Base-by-base conservation (phyloP, 108 stramenopile genomes). In the Fragilariopsis cylindrus region DNA sequence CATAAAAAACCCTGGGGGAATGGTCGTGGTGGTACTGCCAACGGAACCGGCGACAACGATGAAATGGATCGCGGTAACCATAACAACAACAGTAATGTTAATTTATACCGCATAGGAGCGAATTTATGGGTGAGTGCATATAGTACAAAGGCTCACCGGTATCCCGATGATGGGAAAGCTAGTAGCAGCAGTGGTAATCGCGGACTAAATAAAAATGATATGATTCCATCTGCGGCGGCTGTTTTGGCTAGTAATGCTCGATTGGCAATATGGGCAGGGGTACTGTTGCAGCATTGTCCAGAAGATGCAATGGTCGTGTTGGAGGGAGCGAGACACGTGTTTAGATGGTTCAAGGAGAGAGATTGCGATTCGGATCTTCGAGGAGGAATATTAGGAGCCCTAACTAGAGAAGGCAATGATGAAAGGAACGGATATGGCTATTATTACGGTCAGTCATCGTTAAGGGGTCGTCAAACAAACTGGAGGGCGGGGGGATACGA, bases 291-390 rank as follows among this genome's bases (percentile, higher is more conserved):
- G 56, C 79, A 85, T 62, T 79, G 77, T 72, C 72, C 74, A n/a
- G 67, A 73, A 12, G 71, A 71, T 7, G 73, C 54, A 9, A 48
- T 69, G 43, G 76, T 76, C 40, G 80, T 78, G 19, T 54, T 87
- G 48, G 69, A 62, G 42, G 82, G 76, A 13, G 87, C 87, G 39
- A 66, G 81, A 50, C 87, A 88, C 50, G 77, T 81, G 4, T 87
- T 76, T 75, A 60, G 70, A 9, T 87, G 86, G 86, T 72, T 68
- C 74, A 87, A 87, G 53, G 21, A 68, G 18, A 68, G 39, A 13
- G 49, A 68, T 68, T 39, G 41, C 67, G 7, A 54, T 68, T 16
- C 39, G 16, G 46, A 21, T 52, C 49, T 13, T 45, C 19, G 18
- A 52, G 30, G 67, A 68, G 62, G 62, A n/a, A 43, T 63, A 45